Percentiles rank a stretch among this genome's conserved stretches.
Evolutionary conservation across 805 yeast species (phyloP).

Genomic region (Pichia sporocuriosa): DNA sequence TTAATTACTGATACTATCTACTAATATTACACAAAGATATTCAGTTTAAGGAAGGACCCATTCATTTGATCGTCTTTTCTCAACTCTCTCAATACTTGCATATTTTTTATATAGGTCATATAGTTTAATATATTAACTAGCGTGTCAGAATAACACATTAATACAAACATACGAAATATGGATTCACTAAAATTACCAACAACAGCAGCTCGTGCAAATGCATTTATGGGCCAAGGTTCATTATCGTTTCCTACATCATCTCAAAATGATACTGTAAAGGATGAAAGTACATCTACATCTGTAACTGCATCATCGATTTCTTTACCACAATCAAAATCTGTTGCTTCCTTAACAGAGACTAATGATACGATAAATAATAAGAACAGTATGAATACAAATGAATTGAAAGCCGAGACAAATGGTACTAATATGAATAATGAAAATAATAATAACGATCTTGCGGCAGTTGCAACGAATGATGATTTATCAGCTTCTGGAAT

Average conservation of each 20-base stretch:
- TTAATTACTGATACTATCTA: no score
- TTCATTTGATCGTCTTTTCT: constrained; percentile 8
- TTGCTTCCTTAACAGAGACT: neutral
- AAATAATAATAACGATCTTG: constrained; percentile 9
- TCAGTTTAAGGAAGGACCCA: constrained; percentile 2
- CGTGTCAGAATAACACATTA: neutral
- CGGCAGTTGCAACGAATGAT: no score
- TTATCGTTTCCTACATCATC: constrained; percentile 46
- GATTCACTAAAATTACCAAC: constrained; percentile 71
- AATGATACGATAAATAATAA: neutral
- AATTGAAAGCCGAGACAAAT: neutral
- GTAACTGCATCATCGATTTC: no score
- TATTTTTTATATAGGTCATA: neutral
- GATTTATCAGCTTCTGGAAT: constrained; percentile 87
- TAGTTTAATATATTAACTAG: neutral
- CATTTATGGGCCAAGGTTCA: constrained; percentile 61
- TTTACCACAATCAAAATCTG: neutral
- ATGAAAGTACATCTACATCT: no score
- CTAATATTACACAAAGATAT: no score
- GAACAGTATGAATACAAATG: neutral
- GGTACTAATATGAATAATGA: neutral
- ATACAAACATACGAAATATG: constrained; percentile 33
- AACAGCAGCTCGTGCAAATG: constrained; percentile 70
- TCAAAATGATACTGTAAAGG: constrained; percentile 21
- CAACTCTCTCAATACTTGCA: neutral